phyloP scores from a whole-genome alignment of 2,329 filamentous ascomycete species.

The Neonectria sp. region DNA sequence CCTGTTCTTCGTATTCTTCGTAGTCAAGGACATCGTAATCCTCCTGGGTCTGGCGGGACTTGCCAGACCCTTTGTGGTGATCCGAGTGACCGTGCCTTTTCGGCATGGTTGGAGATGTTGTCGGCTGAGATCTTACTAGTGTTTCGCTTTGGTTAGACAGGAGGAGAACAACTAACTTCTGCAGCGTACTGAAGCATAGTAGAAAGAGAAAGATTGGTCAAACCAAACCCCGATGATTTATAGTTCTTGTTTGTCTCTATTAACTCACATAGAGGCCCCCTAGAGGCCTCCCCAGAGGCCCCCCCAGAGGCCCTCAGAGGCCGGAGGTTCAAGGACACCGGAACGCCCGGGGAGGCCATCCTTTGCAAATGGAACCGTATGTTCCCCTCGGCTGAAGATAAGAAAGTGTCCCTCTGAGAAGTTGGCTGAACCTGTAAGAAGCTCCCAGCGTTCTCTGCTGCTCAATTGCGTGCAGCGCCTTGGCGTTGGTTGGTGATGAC shows the following conservation, averaged over 20 bases:
- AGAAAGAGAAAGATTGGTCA: background rate
- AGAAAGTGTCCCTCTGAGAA: constrained; percentile 1
- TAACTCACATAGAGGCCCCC: background rate
- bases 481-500: constrained; percentile 19
- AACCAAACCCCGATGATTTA: background rate
- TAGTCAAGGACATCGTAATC: constrained; percentile 36
- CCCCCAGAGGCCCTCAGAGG: background rate
- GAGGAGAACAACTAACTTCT: background rate
- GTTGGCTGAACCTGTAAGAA: background rate
- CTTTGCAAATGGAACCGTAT: background rate
- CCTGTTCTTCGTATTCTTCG: background rate
- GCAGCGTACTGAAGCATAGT: background rate
- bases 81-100: constrained; percentile 32
- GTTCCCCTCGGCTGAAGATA: background rate
- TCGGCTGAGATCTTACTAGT: background rate
- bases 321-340: background rate
- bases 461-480: constrained; percentile 6
- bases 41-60: constrained; percentile 25
- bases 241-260: background rate
- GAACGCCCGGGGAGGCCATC: background rate
- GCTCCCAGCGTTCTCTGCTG: background rate
- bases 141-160: background rate
- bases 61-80: constrained; percentile 29
- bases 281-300: constrained; percentile 1
- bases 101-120: constrained; percentile 30